A percentile compares a stretch with the other conserved stretches of the same genome.
Evolutionary conservation across 768 basidiomycete genomes (phyloP).

Genomic region (Boletus vinaceobasis): DNA sequence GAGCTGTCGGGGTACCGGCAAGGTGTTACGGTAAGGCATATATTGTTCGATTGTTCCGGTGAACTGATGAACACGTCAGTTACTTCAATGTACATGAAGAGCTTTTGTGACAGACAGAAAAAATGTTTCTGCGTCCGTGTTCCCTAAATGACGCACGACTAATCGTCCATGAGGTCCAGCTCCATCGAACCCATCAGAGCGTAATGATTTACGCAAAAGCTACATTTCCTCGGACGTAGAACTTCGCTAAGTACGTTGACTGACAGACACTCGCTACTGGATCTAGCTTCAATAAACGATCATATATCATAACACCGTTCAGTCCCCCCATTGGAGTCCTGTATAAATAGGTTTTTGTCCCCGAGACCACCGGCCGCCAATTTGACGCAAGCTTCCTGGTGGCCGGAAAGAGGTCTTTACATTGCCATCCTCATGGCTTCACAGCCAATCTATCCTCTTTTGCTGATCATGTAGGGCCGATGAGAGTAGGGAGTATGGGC

Average conservation of each 20-base stretch:
- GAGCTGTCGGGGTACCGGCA: conserved; percentile 59
- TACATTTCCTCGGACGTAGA: background rate
- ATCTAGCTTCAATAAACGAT: background rate
- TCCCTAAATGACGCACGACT: background rate
- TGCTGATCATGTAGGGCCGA: background rate
- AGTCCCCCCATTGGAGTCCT: background rate
- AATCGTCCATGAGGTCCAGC: background rate
- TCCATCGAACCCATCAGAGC: background rate
- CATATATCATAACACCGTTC: background rate
- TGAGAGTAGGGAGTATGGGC: conserved; percentile 1
- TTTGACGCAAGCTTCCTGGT: background rate
- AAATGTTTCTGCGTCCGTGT: background rate
- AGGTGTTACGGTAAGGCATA: conserved; percentile 57
- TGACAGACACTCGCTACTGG: background rate
- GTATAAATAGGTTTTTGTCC: background rate
- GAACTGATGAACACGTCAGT: conserved; percentile 24
- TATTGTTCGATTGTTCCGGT: background rate
- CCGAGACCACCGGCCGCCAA: background rate
- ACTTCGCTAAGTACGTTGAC: too few relatives aligned
- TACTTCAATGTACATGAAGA: conserved; percentile 56
- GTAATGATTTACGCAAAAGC: background rate
- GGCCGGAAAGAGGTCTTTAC: background rate
- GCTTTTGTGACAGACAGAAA: conserved; percentile 28
- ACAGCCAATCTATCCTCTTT: background rate
- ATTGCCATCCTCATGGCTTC: background rate